Evolutionary conservation across 2,329 filamentous ascomycete species (phyloP).

Genomic region (Tetracladium maxilliforme): DNA sequence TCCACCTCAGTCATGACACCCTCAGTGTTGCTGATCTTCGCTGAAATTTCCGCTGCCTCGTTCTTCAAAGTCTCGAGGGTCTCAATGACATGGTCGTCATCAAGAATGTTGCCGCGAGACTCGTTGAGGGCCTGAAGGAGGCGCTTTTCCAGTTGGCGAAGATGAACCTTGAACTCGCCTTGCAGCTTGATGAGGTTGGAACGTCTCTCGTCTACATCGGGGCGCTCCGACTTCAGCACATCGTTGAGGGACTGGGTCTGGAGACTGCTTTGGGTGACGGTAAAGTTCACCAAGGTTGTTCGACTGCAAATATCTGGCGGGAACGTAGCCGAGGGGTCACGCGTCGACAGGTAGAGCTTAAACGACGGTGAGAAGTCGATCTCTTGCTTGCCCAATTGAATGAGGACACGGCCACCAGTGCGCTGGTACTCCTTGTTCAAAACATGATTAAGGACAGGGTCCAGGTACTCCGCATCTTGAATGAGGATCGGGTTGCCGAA

Average conservation of each 20-base stretch:
- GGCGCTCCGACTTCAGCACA: constrained; percentile 91
- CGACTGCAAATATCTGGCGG: constrained; percentile 94
- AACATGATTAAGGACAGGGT: constrained; percentile 94
- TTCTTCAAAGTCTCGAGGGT: constrained; percentile 96
- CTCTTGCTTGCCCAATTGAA: constrained; percentile 95
- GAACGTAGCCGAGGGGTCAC: constrained; percentile 91
- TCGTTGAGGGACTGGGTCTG: constrained; percentile 97
- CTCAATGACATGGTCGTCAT: constrained; percentile 96
- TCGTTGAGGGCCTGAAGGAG: constrained; percentile 92
- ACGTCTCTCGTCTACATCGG: constrained; percentile 89
- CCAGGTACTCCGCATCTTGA: constrained; percentile 92
- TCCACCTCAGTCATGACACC: constrained; percentile 98
- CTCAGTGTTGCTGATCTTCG: constrained; percentile 92
- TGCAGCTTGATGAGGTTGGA: constrained; percentile 98
- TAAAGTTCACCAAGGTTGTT: constrained; percentile 98
- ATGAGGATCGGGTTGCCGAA: constrained; percentile 98
- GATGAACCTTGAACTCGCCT: constrained; percentile 97
- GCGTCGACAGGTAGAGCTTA: constrained; percentile 85
- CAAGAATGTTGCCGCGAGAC: constrained; percentile 91
- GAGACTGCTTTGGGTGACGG: constrained; percentile 94
- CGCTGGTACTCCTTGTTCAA: constrained; percentile 99
- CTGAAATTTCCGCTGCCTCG: constrained; percentile 88
- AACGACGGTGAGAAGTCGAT: constrained; percentile 98
- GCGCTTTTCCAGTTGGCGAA: constrained; percentile 87
- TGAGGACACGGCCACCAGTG: constrained; percentile 92